Percentiles rank a stretch among this genome's conserved stretches.
Evolutionary conservation across 805 yeast species (phyloP).

Genomic region (Grigorovia transvaalensis): DNA sequence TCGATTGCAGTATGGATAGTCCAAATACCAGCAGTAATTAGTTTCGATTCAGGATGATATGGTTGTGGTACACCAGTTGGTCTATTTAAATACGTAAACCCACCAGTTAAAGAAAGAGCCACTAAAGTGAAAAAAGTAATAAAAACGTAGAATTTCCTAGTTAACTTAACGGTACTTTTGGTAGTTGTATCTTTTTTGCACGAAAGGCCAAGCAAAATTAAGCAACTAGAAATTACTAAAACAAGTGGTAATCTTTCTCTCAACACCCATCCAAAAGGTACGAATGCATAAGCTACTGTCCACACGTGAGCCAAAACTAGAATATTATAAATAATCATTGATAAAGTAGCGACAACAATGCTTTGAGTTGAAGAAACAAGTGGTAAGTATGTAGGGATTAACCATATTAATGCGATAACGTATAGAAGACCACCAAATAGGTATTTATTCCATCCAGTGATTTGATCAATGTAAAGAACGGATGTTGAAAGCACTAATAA

Average conservation of each 20-base stretch:
- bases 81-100: constrained; percentile 17
- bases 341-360: constrained; percentile 41
- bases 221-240: constrained; percentile 42
- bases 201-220: constrained; percentile 43
- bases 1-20: constrained; percentile 95
- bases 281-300: constrained; percentile 98
- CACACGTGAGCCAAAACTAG: constrained; percentile 79
- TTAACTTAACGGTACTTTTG: background rate
- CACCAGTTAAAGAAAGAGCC: constrained; percentile 11
- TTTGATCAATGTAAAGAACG: constrained; percentile 13
- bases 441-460: constrained; percentile 25
- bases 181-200: background rate
- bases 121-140: constrained; percentile 11
- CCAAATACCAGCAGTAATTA: constrained; percentile 95
- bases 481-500: constrained; percentile 23
- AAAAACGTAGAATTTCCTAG: constrained; percentile 11
- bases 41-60: constrained; percentile 52
- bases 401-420: constrained; percentile 49
- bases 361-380: constrained; percentile 50
- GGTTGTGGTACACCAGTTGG: constrained; percentile 48
- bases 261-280: constrained; percentile 81
- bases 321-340: constrained; percentile 40
- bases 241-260: constrained; percentile 84
- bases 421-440: constrained; percentile 62
- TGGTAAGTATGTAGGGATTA: constrained; percentile 43